phyloP scores from a whole-genome alignment of 2,329 filamentous ascomycete genomes.

The Fusarium tupiense region DNA sequence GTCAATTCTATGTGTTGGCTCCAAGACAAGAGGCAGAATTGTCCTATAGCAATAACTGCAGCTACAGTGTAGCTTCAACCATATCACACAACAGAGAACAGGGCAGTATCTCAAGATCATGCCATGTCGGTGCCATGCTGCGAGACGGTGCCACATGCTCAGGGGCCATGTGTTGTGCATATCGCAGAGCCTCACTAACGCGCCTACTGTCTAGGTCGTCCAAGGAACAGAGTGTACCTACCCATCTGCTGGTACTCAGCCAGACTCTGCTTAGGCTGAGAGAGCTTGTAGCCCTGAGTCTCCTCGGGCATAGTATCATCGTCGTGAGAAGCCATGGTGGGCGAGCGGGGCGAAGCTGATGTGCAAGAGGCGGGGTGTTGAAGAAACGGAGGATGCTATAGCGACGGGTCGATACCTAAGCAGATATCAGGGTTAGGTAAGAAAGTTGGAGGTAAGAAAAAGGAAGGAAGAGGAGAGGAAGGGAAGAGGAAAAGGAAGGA shows the following conservation, averaged over 20 bases:
- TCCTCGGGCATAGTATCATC: slow-evolving; percentile 88
- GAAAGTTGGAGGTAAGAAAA: slow-evolving; percentile 16
- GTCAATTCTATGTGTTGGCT: neutral
- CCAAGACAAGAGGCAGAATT: neutral
- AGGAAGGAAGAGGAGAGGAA: slow-evolving; percentile 26
- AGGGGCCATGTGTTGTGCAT: slow-evolving; percentile 10
- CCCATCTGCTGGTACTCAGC: slow-evolving; percentile 94
- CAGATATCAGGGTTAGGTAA: slow-evolving; percentile 6
- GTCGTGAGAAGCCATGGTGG: slow-evolving; percentile 72
- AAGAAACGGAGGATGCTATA: slow-evolving; percentile 22
- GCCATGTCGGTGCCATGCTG: slow-evolving; percentile 17
- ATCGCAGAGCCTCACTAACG: slow-evolving; percentile 21
- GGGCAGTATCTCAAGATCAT: slow-evolving; percentile 10
- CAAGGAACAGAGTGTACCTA: slow-evolving; percentile 56
- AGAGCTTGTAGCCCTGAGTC: slow-evolving; percentile 97
- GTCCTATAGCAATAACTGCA: neutral
- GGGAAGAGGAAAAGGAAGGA: slow-evolving; percentile 21
- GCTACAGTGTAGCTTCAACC: neutral
- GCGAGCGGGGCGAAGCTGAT: slow-evolving; percentile 25
- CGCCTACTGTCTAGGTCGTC: neutral
- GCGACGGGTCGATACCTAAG: slow-evolving; percentile 9
- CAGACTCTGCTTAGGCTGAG: slow-evolving; percentile 94
- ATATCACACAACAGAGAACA: neutral
- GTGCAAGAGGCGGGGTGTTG: slow-evolving; percentile 28
- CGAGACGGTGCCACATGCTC: slow-evolving; percentile 14